These are phyloP conservation scores for Bipolaris cookei DNA, from an alignment of 2,329 filamentous ascomycete genomes.

Conservation along the genomic window DNA sequence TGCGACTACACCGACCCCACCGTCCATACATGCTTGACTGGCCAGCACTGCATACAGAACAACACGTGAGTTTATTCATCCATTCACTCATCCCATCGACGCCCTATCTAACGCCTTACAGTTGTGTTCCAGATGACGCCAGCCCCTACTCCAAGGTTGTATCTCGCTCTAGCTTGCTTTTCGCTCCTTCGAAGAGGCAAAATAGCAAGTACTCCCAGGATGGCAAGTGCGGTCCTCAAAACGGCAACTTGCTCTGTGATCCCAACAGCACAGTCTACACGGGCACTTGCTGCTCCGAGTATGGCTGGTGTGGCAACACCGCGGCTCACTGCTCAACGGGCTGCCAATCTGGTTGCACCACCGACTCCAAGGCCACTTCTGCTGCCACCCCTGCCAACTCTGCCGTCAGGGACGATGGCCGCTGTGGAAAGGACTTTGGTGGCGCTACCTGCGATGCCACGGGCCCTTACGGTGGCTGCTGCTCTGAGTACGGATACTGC, in stretches of 20 bases:
- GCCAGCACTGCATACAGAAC: slow-evolving; percentile 46
- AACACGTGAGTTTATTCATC: slow-evolving; percentile 38
- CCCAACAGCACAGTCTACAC: slow-evolving; percentile 54
- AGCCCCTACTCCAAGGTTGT: slow-evolving; percentile 35
- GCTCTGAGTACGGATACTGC: slow-evolving; percentile 47
- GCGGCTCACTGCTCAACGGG: slow-evolving; percentile 49
- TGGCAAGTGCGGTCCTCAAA: slow-evolving; percentile 50
- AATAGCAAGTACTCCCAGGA: slow-evolving; percentile 47
- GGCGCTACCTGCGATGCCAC: slow-evolving; percentile 50
- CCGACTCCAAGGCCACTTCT: slow-evolving; percentile 15
- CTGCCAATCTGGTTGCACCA: slow-evolving; percentile 51
- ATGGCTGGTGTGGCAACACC: slow-evolving; percentile 54
- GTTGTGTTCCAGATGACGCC: slow-evolving; percentile 29
- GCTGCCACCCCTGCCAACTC: slow-evolving; percentile 15
- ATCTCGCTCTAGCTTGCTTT: slow-evolving; percentile 28
- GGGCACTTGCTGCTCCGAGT: slow-evolving; percentile 55
- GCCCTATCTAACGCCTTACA: slow-evolving; percentile 12
- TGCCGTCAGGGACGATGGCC: slow-evolving; percentile 43
- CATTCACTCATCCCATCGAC: neutral
- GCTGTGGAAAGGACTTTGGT: slow-evolving; percentile 51
- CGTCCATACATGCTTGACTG: slow-evolving; percentile 45
- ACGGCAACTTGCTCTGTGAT: slow-evolving; percentile 51
- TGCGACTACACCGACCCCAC: slow-evolving; percentile 44
- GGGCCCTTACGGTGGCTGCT: slow-evolving; percentile 51
- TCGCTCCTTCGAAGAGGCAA: slow-evolving; percentile 38